Base-by-base conservation (phyloP, 2,329 filamentous ascomycete genomes). In the Trichophyton schoenleinii region DNA sequence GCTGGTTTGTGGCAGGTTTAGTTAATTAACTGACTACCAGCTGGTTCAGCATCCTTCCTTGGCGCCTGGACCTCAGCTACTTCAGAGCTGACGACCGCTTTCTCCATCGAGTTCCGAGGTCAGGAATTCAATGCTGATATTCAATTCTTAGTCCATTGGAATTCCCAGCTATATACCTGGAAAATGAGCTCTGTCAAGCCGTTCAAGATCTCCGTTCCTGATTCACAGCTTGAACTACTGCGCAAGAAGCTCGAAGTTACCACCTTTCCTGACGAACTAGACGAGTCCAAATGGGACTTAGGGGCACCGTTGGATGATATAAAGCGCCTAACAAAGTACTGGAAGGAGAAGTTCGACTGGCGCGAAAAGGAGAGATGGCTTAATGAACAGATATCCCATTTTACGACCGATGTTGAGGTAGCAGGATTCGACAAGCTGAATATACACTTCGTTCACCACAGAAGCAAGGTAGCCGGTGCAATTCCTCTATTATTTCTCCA, bases 401-500 rank as follows among this genome's bases (percentile, higher is more conserved):
- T 79, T 71, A 78, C 73, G 5, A 81, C 80, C 0, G 68, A 67
- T 1, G 73, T 88, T 6, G 65, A 74, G 0, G 78, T 87, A 0
- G 77, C 83, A 9, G 83, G 81, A 0, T 87, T 85, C 66, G 83
- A 78, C 1, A 73, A 78, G 0, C 68, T 87, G 57, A 76, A 84
- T 38, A 75, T 88, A 2, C 86, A 89, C 71, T 87, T 85, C 68
- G 70, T 88, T 1, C 82, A 87, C 68, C 77, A 85, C 65, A 76
- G 71, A 59, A 83, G 80, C 66, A 68, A 72, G 1, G 74, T 74
- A 1, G 66, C 77, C 1, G 75, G 76, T 20, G 83, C 83, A 1
- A 81, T 89, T 48, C 86, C 87, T 0, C 68, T 89, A 34, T 70
- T 89, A 0, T 88, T 89, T 69, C 77, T 79, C n/a, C 86, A 88